Percentiles rank a stretch among this genome's conserved stretches.
Conservation (phyloP, 2,329 filamentous ascomycete genomes). For the Penicillium janthinellum region DNA sequence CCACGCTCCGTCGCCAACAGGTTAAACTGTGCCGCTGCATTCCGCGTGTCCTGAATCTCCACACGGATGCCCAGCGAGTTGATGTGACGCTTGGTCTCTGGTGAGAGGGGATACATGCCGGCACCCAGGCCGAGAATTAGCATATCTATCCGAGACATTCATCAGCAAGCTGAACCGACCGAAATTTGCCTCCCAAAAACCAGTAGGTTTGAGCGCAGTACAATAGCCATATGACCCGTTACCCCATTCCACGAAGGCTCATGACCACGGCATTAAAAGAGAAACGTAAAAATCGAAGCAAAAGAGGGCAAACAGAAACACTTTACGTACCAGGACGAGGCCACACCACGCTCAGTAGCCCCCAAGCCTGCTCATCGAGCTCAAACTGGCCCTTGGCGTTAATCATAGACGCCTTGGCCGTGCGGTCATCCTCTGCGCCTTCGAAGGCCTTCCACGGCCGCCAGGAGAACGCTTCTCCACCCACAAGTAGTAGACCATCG, state of each 20-base stretch:
- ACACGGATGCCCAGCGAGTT: slow-evolving; percentile 78
- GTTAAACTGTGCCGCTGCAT: slow-evolving; percentile 94
- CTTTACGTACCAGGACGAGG: slow-evolving; percentile 75
- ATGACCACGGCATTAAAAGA: slow-evolving; percentile 3
- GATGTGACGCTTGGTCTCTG: slow-evolving; percentile 70
- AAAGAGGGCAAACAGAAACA: background rate
- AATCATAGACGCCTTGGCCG: slow-evolving; percentile 53
- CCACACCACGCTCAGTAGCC: slow-evolving; percentile 75
- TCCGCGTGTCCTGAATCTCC: slow-evolving; percentile 88
- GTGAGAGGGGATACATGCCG: slow-evolving; percentile 73
- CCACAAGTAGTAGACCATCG: slow-evolving; percentile 74
- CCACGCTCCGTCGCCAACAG: slow-evolving; percentile 91
- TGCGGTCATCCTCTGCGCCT: slow-evolving; percentile 35
- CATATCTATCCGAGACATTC: slow-evolving; percentile 61
- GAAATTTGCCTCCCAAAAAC: slow-evolving; percentile 8
- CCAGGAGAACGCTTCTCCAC: slow-evolving; percentile 88
- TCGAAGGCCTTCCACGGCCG: slow-evolving; percentile 67
- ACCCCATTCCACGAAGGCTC: slow-evolving; percentile 1
- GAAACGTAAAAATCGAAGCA: background rate
- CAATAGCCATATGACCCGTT: slow-evolving; percentile 2
- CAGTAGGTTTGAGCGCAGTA: slow-evolving; percentile 14
- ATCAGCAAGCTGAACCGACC: slow-evolving; percentile 7
- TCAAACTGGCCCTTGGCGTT: slow-evolving; percentile 84
- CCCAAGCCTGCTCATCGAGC: slow-evolving; percentile 69
- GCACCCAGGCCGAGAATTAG: slow-evolving; percentile 85